Conservation (phyloP, 257 asterid species). For the Penstemon davidsonii region DNA sequence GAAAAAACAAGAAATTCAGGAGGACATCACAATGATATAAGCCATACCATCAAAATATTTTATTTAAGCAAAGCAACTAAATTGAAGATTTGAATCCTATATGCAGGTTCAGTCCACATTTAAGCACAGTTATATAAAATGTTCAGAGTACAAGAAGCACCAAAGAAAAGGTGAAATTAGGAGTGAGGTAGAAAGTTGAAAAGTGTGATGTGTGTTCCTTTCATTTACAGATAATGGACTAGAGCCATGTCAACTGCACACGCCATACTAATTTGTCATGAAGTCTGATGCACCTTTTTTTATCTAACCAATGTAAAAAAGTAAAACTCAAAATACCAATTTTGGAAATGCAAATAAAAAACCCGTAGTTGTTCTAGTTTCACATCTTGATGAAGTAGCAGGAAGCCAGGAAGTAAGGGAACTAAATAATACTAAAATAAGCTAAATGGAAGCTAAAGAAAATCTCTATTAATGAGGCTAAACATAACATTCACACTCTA, state of each 20-base stretch:
- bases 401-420: not conserved
- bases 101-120: too few relatives aligned
- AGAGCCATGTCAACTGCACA: not conserved
- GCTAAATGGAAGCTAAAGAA: slow-evolving; percentile 18
- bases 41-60: too few relatives aligned
- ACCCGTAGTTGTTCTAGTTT: not conserved
- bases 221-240: too few relatives aligned
- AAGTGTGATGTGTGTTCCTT: not conserved
- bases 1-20: too few relatives aligned
- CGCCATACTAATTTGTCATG: not conserved
- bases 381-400: slow-evolving; percentile 11
- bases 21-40: too few relatives aligned
- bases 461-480: slow-evolving; percentile 1
- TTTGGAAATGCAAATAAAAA: not conserved
- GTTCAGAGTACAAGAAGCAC: too few relatives aligned
- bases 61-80: too few relatives aligned
- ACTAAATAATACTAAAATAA: not conserved
- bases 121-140: too few relatives aligned
- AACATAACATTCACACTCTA: not conserved
- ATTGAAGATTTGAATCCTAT: too few relatives aligned
- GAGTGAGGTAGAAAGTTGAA: not conserved
- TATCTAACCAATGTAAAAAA: not conserved
- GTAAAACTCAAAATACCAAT: not conserved
- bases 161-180: too few relatives aligned
- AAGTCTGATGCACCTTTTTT: not conserved